A percentile compares a stretch with the other conserved stretches of the same genome.
phyloP scores from a whole-genome alignment of 768 basidiomycete species.

The Botryobasidium botryosum region DNA sequence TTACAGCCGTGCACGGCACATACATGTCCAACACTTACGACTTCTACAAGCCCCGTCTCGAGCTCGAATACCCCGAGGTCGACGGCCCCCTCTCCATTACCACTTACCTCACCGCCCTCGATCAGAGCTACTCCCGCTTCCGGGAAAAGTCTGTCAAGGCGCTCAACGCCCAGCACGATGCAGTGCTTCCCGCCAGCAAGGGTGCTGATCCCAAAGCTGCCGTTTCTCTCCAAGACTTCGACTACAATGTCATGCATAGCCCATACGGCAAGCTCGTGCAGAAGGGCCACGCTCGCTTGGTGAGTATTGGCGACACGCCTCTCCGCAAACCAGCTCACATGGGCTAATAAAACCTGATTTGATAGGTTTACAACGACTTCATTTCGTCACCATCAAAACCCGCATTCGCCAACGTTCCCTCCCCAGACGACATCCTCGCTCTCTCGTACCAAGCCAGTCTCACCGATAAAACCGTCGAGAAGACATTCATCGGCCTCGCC shows the following conservation, averaged over 20 bases:
- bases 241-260: conserved; percentile 91
- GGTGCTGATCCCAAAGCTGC: conserved; percentile 22
- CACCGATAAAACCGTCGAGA: conserved; percentile 90
- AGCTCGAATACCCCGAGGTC: conserved; percentile 90
- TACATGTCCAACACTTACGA: conserved; percentile 98
- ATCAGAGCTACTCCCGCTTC: conserved; percentile 74
- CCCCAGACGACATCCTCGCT: conserved; percentile 51
- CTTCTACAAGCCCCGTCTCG: conserved; percentile 96
- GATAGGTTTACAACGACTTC: conserved; percentile 74
- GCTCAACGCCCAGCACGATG: conserved; percentile 22
- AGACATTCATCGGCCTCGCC: conserved; percentile 72
- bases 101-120: conserved; percentile 87
- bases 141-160: conserved; percentile 60
- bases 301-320: conserved; percentile 14
- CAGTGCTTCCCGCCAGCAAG: conserved; percentile 19
- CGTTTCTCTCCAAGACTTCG: conserved; percentile 69
- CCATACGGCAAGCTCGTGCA: conserved; percentile 99
- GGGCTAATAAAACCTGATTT: not conserved
- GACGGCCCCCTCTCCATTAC: conserved; percentile 94
- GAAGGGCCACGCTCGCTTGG: conserved; percentile 85
- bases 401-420: conserved; percentile 50
- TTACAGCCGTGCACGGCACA: conserved; percentile 78
- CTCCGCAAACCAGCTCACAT: not conserved
- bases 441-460: conserved; percentile 56
- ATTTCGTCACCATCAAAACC: conserved; percentile 52